phyloP scores from a whole-genome alignment of 139 green algal genomes.

The Yamagishiella unicocca region DNA sequence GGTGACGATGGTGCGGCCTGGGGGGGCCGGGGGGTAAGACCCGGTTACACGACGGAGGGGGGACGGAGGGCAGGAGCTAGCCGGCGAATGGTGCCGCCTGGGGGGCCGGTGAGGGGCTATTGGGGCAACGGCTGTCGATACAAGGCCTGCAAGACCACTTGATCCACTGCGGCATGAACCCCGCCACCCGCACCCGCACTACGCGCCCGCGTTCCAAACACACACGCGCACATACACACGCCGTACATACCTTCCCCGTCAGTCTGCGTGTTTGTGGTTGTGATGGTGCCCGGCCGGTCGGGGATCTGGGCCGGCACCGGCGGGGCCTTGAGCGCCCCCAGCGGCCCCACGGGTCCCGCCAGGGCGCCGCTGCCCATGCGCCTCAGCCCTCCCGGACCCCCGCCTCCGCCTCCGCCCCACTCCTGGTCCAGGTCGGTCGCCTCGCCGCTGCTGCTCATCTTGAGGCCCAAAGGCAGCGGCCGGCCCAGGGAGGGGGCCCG shows the following conservation, averaged over 20 bases:
- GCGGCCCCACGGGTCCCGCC: conserved; percentile 1
- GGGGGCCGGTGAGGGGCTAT: too few species aligned
- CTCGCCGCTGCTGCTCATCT: conserved; percentile 1
- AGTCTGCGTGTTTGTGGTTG: neutral
- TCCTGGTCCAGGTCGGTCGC: neutral
- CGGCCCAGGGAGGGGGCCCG: neutral
- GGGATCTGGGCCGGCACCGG: neutral
- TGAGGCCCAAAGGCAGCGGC: neutral
- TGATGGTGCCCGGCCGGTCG: conserved; percentile 11
- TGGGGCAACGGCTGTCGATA: too few species aligned
- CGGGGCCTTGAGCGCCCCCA: neutral
- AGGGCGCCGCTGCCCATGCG: conserved; percentile 5
- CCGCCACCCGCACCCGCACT: too few species aligned
- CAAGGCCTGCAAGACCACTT: too few species aligned
- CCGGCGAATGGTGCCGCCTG: too few species aligned
- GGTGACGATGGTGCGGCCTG: conserved; percentile 31
- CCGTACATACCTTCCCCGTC: conserved; percentile 25
- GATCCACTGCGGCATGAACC: too few species aligned
- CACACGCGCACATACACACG: too few species aligned
- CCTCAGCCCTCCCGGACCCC: neutral
- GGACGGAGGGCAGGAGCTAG: too few species aligned
- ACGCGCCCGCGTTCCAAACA: too few species aligned
- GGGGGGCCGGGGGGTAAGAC: neutral
- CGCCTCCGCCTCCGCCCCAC: neutral
- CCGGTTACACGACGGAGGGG: too few species aligned